Evolutionary conservation across 331 rosid genomes (phyloP), one percentile per base, ranked within the genome.

Genomic region (Acacia concinna): DNA sequence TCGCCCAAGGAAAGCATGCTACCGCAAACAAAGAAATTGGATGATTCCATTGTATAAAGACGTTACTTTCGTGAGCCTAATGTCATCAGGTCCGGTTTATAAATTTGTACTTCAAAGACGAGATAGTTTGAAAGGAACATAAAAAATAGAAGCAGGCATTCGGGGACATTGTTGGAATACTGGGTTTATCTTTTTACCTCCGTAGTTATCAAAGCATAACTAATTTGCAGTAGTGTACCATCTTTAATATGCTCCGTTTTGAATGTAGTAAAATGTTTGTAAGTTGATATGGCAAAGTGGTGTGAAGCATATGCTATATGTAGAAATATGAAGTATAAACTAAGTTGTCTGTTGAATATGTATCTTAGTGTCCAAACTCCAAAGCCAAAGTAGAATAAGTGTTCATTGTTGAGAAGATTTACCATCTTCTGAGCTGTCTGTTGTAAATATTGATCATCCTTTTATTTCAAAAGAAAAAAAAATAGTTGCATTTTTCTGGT

Each of bases 251-350:
- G 30, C 27, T 37, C 18, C 9, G 40, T 38, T 38, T 67, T 67
- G 51, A 21, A 43, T 17, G 37, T 38, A 1, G 51, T 38, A 12
- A 64, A 6, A 67, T 37, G 66, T 59, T 27, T 59, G 20, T 67
- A 67, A 67, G 72, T 67, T 67, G 72, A n/a, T 67, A 51, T 27
- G 41, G 49, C 49, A n/a, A n/a, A 67, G 47, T 67, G 43, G 43
- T 64, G 44, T 34, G 8, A 65, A 8, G 11, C 44, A 2, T 20
- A 20, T 35, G 23, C 13, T 34, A 66, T 66, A 17, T 65, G 28
- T 18, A 9, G 28, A 65, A 18, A n/a, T 35, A 34, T 8, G 71
- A 14, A 64, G 11, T n/a, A n/a, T 64, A 8, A 11, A 37, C 56
- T 41, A 18, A 41, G 38, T 13, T 41, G 37, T 14, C 38, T 6